phyloP scores from a whole-genome alignment of 2,329 filamentous ascomycete genomes.

The Dryadomyces sulphureus region DNA sequence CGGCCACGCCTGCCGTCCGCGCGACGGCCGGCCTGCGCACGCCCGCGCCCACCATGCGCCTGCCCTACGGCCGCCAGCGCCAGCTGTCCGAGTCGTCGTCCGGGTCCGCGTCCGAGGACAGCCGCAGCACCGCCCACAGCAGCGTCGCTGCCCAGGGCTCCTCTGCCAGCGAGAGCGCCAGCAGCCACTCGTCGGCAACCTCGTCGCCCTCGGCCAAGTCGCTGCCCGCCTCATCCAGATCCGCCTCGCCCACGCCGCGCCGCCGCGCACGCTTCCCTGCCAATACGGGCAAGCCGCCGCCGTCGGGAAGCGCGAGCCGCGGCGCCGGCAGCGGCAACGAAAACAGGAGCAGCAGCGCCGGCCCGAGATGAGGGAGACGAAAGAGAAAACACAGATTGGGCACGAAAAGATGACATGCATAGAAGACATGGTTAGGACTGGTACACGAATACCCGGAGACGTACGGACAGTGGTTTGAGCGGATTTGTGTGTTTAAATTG shows the following conservation, averaged over 20 bases:
- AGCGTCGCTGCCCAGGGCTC: no score
- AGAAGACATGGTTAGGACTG: no score
- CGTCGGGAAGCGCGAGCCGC: not conserved
- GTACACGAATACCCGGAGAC: no score
- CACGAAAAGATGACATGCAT: no score
- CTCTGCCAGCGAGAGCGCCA: not conserved
- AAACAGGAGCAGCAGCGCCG: not conserved
- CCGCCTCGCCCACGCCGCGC: not conserved
- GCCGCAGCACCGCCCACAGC: no score
- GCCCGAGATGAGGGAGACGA: no score
- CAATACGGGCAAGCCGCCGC: not conserved
- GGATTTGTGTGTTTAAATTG: no score
- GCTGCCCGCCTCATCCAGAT: not conserved
- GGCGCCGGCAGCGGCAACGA: not conserved
- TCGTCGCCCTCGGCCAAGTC: constrained; percentile 3
- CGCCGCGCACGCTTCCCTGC: not conserved
- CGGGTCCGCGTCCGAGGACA: not conserved
- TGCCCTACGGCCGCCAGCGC: not conserved
- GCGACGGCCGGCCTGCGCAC: no score
- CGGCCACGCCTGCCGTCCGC: no score
- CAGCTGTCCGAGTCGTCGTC: not conserved
- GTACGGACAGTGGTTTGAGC: no score
- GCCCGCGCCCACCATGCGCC: not conserved
- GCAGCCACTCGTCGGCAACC: not conserved
- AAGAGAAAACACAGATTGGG: no score